Percentiles rank a stretch among this genome's conserved stretches.
Conservation (phyloP, 1,284 basidiomycete genomes). For the Xerocomus amazonicus region DNA sequence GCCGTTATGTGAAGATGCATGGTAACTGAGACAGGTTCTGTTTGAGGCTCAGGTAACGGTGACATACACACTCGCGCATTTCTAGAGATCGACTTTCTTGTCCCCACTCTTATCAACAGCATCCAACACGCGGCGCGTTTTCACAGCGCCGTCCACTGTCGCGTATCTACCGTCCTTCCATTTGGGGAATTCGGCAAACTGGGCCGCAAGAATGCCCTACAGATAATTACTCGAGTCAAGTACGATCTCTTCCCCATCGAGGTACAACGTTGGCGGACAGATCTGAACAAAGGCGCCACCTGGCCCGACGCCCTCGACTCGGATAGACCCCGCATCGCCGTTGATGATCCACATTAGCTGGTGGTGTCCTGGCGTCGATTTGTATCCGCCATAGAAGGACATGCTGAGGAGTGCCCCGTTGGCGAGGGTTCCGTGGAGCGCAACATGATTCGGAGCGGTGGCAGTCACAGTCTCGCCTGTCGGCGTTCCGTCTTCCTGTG, state of each 20-base stretch:
- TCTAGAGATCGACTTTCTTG: background rate
- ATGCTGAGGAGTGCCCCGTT: slow-evolving; percentile 12
- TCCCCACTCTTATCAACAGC: slow-evolving; percentile 1
- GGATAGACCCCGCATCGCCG: slow-evolving; percentile 13
- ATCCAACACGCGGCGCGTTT: slow-evolving; percentile 7
- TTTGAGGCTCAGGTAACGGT: background rate
- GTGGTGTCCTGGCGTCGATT: slow-evolving; percentile 15
- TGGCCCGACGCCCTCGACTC: slow-evolving; percentile 6
- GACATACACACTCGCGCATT: background rate
- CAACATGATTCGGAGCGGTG: slow-evolving; percentile 12
- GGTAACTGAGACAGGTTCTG: too few relatives aligned
- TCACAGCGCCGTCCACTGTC: slow-evolving; percentile 12
- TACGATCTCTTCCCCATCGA: slow-evolving; percentile 10
- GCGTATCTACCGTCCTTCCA: slow-evolving; percentile 12
- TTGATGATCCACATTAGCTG: slow-evolving; percentile 15
- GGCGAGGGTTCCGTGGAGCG: slow-evolving; percentile 8
- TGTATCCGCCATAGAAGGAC: slow-evolving; percentile 12
- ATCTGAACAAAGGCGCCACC: slow-evolving; percentile 6
- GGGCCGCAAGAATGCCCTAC: background rate
- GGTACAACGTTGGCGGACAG: slow-evolving; percentile 13
- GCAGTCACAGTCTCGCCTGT: slow-evolving; percentile 6
- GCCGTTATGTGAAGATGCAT: too few relatives aligned
- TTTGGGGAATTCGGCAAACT: slow-evolving; percentile 16
- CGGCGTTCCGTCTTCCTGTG: slow-evolving; percentile 14
- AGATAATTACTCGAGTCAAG: slow-evolving; percentile 7